Evolutionary conservation across 495 filamentous ascomycete species (phyloP).

Genomic region (Aspergillus biplanus): DNA sequence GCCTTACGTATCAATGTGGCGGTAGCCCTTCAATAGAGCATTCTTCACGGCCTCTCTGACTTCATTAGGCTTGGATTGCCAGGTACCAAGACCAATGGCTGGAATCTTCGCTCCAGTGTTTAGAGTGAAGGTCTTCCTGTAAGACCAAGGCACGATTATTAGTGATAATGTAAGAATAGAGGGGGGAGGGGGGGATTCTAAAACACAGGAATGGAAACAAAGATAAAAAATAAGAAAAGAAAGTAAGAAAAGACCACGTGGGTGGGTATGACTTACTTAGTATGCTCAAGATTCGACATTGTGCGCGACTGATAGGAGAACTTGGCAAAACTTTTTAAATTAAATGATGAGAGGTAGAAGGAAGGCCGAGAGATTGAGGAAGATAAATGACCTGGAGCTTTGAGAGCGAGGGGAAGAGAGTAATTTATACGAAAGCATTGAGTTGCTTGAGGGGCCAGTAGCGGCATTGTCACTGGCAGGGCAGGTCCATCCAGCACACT

Average conservation of each 20-base stretch:
- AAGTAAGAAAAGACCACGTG: conserved; percentile 2
- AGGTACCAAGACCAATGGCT: conserved; percentile 80
- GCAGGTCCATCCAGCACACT: conserved; percentile 44
- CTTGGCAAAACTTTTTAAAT: neutral
- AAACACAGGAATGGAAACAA: too few relatives aligned
- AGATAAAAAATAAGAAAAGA: neutral
- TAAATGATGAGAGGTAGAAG: neutral
- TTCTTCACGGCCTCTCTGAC: conserved; percentile 73
- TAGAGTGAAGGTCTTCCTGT: conserved; percentile 69
- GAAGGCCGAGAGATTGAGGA: conserved; percentile 6
- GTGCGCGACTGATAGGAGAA: conserved; percentile 25
- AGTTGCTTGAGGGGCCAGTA: conserved; percentile 1
- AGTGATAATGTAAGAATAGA: neutral
- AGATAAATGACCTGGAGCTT: conserved; percentile 6
- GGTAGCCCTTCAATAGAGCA: conserved; percentile 74
- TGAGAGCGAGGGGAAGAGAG: neutral
- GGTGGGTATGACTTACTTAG: conserved; percentile 37
- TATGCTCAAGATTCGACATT: conserved; percentile 47
- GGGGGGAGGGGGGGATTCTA: neutral
- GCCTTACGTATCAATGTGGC: conserved; percentile 67
- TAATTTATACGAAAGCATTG: conserved; percentile 20
- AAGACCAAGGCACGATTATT: neutral
- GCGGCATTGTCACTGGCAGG: conserved; percentile 20
- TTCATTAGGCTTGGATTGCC: conserved; percentile 69
- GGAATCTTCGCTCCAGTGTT: conserved; percentile 83